phyloP scores from a whole-genome alignment of 2,329 filamentous ascomycete genomes.

The Neophaeococcomyces mojaviensis region DNA sequence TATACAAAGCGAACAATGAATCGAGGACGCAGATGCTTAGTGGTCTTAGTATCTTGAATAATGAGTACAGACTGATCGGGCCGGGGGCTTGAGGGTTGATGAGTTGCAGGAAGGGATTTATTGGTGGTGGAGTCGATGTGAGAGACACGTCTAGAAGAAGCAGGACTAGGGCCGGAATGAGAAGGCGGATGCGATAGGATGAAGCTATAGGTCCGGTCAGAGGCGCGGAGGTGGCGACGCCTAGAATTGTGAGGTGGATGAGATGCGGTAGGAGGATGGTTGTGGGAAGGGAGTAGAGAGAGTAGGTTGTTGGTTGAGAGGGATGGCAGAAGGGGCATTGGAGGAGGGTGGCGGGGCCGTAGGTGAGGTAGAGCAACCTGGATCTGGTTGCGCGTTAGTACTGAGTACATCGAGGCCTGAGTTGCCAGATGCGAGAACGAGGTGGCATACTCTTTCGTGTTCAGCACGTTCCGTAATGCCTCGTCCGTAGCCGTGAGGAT shows the following conservation, averaged over 20 bases:
- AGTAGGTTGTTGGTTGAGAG: constrained; percentile 63
- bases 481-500: constrained; percentile 50
- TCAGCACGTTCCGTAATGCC: constrained; percentile 59
- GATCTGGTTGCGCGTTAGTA: constrained; percentile 14
- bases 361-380: constrained; percentile 70
- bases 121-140: constrained; percentile 55
- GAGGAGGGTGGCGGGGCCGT: constrained; percentile 65
- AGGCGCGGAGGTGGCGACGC: constrained; percentile 62
- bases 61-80: constrained; percentile 56
- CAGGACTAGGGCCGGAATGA: constrained; percentile 59
- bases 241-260: constrained; percentile 64
- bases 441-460: constrained; percentile 57
- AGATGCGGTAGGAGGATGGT: constrained; percentile 70
- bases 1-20: constrained; percentile 51
- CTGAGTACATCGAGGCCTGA: background rate
- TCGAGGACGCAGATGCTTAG: constrained; percentile 60
- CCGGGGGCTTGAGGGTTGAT: constrained; percentile 26
- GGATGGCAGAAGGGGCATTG: constrained; percentile 74
- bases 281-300: constrained; percentile 69
- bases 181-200: constrained; percentile 37
- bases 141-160: constrained; percentile 60
- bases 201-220: constrained; percentile 51
- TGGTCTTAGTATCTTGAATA: constrained; percentile 54
- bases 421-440: background rate
- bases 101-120: constrained; percentile 26